Conservation (phyloP, 768 basidiomycete genomes). For the Pholiota molesta region DNA sequence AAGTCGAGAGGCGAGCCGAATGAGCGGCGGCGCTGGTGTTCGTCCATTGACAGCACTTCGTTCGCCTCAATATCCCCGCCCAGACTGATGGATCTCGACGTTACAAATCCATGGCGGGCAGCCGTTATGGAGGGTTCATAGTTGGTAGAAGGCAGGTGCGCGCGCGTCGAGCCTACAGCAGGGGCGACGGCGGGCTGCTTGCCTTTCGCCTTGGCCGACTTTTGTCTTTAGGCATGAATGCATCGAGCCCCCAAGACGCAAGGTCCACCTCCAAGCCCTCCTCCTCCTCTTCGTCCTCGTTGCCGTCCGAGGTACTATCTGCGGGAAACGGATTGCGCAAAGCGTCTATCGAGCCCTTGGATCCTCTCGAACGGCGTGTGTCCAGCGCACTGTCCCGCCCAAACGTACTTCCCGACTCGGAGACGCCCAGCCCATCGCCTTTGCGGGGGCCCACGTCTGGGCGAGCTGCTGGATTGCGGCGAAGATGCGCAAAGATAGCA, state of each 20-base stretch:
- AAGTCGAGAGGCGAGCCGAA: slow-evolving; percentile 61
- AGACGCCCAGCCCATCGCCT: slow-evolving; percentile 71
- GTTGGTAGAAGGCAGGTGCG: slow-evolving; percentile 45
- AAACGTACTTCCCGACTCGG: slow-evolving; percentile 52
- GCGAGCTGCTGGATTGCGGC: slow-evolving; percentile 54
- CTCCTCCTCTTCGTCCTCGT: slow-evolving; percentile 45
- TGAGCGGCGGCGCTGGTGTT: slow-evolving; percentile 51
- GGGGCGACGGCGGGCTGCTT: slow-evolving; percentile 39
- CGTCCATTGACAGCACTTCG: slow-evolving; percentile 22
- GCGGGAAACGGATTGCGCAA: slow-evolving; percentile 76
- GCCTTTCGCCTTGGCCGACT: slow-evolving; percentile 44
- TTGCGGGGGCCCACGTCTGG: slow-evolving; percentile 45
- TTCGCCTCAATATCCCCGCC: slow-evolving; percentile 58
- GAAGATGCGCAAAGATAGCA: slow-evolving; percentile 82
- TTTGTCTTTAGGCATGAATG: slow-evolving; percentile 74
- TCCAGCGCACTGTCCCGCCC: slow-evolving; percentile 52
- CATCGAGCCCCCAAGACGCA: slow-evolving; percentile 82
- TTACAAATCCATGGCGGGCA: slow-evolving; percentile 41
- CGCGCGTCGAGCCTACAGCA: slow-evolving; percentile 41
- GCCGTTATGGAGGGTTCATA: slow-evolving; percentile 35
- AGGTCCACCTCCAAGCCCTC: slow-evolving; percentile 76
- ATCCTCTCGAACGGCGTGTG: slow-evolving; percentile 52
- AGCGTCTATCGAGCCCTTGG: slow-evolving; percentile 61
- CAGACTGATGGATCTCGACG: slow-evolving; percentile 66
- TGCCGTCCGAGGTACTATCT: slow-evolving; percentile 61